Percentiles rank a stretch among this genome's conserved stretches.
phyloP scores from a whole-genome alignment of 2,329 filamentous ascomycete species.

The Zelopaecilomyces penicillatus region DNA sequence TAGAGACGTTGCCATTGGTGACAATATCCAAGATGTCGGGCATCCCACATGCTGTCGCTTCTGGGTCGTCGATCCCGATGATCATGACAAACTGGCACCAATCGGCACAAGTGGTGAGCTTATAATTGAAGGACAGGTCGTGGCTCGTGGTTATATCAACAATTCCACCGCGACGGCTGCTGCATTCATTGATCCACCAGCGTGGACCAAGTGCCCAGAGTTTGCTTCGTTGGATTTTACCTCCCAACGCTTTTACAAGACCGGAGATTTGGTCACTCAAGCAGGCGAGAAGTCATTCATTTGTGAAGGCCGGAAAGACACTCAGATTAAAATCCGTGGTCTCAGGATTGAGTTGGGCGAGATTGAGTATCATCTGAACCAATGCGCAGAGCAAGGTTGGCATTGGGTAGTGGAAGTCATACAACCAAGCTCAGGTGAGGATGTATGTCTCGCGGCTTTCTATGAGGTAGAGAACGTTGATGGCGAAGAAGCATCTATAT shows the following conservation, averaged over 20 bases:
- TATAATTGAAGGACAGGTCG: slow-evolving; percentile 31
- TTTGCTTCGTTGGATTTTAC: slow-evolving; percentile 4
- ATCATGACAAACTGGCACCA: slow-evolving; percentile 12
- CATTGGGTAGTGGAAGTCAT: no score
- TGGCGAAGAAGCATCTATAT: no score
- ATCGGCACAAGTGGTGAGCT: slow-evolving; percentile 20
- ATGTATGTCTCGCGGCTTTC: no score
- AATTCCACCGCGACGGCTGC: slow-evolving; percentile 2
- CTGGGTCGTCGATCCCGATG: slow-evolving; percentile 13
- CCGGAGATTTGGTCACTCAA: slow-evolving; percentile 37
- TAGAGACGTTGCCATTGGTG: not conserved
- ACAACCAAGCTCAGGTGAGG: no score
- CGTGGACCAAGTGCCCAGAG: slow-evolving; percentile 25
- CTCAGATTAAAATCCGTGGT: slow-evolving; percentile 49
- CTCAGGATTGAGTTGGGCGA: slow-evolving; percentile 40
- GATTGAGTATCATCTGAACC: slow-evolving; percentile 9
- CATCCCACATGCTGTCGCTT: no score
- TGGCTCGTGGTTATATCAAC: slow-evolving; percentile 41
- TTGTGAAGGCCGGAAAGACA: slow-evolving; percentile 46
- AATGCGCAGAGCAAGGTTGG: no score
- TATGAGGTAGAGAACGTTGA: no score
- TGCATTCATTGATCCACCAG: slow-evolving; percentile 25
- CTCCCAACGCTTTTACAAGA: slow-evolving; percentile 33
- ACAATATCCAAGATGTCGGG: not conserved
- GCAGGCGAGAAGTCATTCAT: slow-evolving; percentile 24